phyloP scores from a whole-genome alignment of 306 rosid genomes.

The Quercus robur region DNA sequence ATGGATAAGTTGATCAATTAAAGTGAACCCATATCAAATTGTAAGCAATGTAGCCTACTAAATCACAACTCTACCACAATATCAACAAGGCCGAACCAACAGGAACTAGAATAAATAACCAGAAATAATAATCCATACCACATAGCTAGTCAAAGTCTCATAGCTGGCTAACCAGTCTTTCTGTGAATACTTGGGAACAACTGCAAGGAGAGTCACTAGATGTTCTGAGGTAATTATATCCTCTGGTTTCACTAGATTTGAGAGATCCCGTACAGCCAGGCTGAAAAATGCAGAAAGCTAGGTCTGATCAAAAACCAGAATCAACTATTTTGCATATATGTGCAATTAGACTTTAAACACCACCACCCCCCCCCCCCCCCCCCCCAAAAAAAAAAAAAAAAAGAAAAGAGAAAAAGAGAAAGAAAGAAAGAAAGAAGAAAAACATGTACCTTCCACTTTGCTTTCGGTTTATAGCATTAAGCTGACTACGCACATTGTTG shows the following conservation, averaged over 20 bases:
- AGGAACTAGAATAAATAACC: slow-evolving; percentile 12
- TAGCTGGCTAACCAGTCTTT: slow-evolving; percentile 96
- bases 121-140: slow-evolving; percentile 37
- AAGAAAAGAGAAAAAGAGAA: too few relatives aligned
- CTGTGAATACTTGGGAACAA: slow-evolving; percentile 89
- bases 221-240: slow-evolving; percentile 80
- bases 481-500: slow-evolving; percentile 81
- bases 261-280: slow-evolving; percentile 91
- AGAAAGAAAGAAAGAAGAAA: not conserved
- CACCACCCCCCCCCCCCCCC: too few relatives aligned
- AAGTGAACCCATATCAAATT: not conserved
- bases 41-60: not conserved
- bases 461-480: slow-evolving; percentile 88
- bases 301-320: slow-evolving; percentile 11
- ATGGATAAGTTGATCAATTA: slow-evolving; percentile 11
- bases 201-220: slow-evolving; percentile 80
- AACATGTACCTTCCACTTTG: slow-evolving; percentile 77
- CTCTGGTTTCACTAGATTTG: slow-evolving; percentile 85
- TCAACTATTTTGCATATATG: not conserved
- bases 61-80: slow-evolving; percentile 11
- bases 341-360: not conserved
- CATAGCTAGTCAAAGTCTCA: slow-evolving; percentile 82
- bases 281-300: slow-evolving; percentile 41
- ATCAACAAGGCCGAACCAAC: slow-evolving; percentile 1
- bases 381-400: too few relatives aligned